Evolutionary conservation across 495 filamentous ascomycete genomes (phyloP), one percentile per base, ranked within the genome.

Genomic region (Aspergillus kassunensis): DNA sequence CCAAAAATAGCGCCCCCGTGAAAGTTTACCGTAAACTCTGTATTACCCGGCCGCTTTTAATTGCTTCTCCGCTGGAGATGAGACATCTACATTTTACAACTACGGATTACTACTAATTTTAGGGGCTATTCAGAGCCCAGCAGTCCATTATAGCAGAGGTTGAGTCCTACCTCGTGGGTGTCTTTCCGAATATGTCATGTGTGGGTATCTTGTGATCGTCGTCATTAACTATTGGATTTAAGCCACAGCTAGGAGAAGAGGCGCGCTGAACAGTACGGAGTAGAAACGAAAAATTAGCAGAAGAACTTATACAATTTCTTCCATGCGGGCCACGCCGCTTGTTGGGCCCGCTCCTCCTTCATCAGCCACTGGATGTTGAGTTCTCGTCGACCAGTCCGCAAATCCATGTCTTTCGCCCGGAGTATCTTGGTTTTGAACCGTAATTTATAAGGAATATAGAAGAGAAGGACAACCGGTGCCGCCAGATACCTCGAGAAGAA

Each of bases 381-480:
- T 44, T 95, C 91, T n/a, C 91, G 77, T 27, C 89, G 78, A n/a
- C 93, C 93, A 8, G 91, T 96, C 25, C 81, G 75, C 49, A 98
- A 64, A 68, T 98, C 93, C 82, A 97, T 95, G 39, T 91, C 80
- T 18, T 70, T 67, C 5, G 74, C 60, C 25, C 78, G 71, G 15
- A 96, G 73, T 44, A 89, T 75, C 3, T 77, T 73, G 4, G 92
- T 96, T 46, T 70, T 73, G 63, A 81, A 89, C 55, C 71, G 85
- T n/a, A 93, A 5, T 73, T 96, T 95, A 61, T 96, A 93, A 0
- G 69, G 73, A 27, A 95, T 53, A 60, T 90, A 97, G 61, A 81
- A 90, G 8, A 76, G 45, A 4, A 90, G 54, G 30, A 96, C 87
- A 43, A 97, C 82, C 0, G 93, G 93, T 0, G 82, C 83, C 12